Percentiles rank a stretch among this genome's conserved stretches.
Evolutionary conservation across 345 rosid genomes (phyloP).

Genomic region (Angophora floribunda): DNA sequence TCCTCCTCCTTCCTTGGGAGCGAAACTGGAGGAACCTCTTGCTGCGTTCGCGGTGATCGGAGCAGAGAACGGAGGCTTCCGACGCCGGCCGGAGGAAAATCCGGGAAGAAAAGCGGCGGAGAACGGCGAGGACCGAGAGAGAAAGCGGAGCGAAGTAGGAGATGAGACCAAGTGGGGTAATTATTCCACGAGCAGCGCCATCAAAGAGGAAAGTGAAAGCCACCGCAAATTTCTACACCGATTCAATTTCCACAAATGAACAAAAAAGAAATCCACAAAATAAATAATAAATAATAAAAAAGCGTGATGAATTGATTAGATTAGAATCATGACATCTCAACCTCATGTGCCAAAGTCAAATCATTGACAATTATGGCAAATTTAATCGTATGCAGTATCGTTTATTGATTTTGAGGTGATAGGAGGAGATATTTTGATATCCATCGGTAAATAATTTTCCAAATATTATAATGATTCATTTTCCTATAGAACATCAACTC

Average conservation of each 20-base stretch:
- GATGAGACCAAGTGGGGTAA: background rate
- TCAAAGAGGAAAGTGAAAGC: background rate
- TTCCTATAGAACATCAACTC: too few relatives aligned
- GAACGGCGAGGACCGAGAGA: background rate
- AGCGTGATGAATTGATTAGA: background rate
- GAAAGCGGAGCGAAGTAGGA: background rate
- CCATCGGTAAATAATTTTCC: too few relatives aligned
- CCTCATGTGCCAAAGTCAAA: background rate
- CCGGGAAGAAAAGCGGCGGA: background rate
- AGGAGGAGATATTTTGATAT: too few relatives aligned
- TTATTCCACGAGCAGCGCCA: background rate
- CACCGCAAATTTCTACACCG: background rate
- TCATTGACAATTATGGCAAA: background rate
- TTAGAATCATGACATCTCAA: background rate
- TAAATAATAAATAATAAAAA: background rate
- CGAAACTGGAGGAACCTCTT: background rate
- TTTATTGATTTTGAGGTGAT: too few relatives aligned
- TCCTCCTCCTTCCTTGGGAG: background rate
- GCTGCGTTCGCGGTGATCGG: background rate
- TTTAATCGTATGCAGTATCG: background rate
- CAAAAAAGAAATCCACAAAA: background rate
- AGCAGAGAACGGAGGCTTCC: background rate
- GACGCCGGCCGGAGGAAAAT: background rate
- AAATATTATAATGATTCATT: too few relatives aligned
- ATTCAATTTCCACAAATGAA: background rate